Evolutionary conservation across 2,329 filamentous ascomycete species (phyloP).

Genomic region (Talaromyces sp.): DNA sequence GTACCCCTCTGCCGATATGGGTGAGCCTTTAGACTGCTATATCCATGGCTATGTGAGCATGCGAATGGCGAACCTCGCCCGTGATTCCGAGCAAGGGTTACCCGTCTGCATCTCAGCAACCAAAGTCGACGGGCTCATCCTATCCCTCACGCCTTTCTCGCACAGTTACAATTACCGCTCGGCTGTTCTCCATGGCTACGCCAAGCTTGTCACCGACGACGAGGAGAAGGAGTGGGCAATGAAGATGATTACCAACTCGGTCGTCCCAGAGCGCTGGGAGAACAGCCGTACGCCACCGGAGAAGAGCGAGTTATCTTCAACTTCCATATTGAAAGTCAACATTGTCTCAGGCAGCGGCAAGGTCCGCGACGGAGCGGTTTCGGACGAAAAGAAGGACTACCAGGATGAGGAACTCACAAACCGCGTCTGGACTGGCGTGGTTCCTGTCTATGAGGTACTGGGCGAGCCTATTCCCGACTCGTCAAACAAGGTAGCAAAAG

Average conservation of each 20-base stretch:
- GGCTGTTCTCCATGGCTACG: conserved; percentile 70
- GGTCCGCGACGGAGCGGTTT: conserved; percentile 59
- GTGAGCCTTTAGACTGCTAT: conserved; percentile 68
- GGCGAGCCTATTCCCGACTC: conserved; percentile 57
- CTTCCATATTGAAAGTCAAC: conserved; percentile 63
- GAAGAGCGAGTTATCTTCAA: conserved; percentile 67
- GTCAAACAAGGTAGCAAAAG: conserved; percentile 52
- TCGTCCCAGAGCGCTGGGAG: conserved; percentile 64
- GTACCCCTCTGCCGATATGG: conserved; percentile 52
- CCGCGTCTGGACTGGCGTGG: conserved; percentile 55
- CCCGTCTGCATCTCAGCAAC: conserved; percentile 68
- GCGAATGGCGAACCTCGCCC: conserved; percentile 65
- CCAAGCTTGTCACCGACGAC: conserved; percentile 57
- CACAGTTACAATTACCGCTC: conserved; percentile 87
- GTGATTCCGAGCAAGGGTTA: conserved; percentile 47
- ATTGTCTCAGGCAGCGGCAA: conserved; percentile 72
- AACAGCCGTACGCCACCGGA: conserved; percentile 65
- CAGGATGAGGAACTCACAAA: conserved; percentile 40
- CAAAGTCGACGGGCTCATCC: conserved; percentile 71
- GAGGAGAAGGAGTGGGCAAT: conserved; percentile 74
- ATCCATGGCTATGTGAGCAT: conserved; percentile 79
- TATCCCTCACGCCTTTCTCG: conserved; percentile 70
- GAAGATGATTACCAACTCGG: conserved; percentile 68
- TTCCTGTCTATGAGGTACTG: conserved; percentile 58
- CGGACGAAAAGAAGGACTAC: conserved; percentile 54